Evolutionary conservation across 1,284 basidiomycete genomes (phyloP), one percentile per base, ranked within the genome.

Genomic region (Ganoderma sp.): DNA sequence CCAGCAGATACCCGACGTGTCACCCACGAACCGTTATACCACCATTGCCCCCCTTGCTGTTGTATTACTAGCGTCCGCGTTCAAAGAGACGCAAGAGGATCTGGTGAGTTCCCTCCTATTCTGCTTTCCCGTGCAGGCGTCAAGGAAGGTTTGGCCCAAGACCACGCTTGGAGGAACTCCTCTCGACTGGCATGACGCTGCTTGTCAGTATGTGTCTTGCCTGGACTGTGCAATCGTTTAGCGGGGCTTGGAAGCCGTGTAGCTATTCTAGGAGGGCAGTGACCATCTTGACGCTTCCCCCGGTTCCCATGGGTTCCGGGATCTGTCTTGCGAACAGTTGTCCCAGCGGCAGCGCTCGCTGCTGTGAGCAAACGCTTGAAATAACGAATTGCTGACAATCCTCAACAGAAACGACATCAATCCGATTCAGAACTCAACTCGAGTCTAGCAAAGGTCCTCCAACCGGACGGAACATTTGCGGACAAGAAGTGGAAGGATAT

Each of bases 1-100:
- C 66, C 97, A 99, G 79, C 98, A 99, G 83, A 97, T 99, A 73
- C 98, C 98, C 12, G 94, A 90, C 74, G 98, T 99, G 7, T 99
- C 97, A 2, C 98, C 98, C 10, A 99, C 97, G 3, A 97, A 99
- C 75, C 84, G 84, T 65, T 99, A 93, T 80, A 99, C 98, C 1
- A 99, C 98, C 22, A 98, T 99, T 76, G 94, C 86, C 1, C 98
- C 98, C 6, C 88, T 99, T 28, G 90, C 87, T 1, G 87, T 96
- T 59, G 98, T 99, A 10, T 83, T 99, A 39, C 85, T 98, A 64
- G 98, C 95, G 1, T 96, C 94, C n/a, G 98, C 97, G 0, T 93
- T 97, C 80, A 99, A 99, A 80, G 98, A 99, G 80, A 85, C 93
- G 25, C 92, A 98, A 74, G 98, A 99, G 82, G 98, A 99, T 79